Evolutionary conservation across 352 stramenopile genomes (phyloP), one percentile per base, ranked within the genome.

Genomic region (Phytophthora multivora): DNA sequence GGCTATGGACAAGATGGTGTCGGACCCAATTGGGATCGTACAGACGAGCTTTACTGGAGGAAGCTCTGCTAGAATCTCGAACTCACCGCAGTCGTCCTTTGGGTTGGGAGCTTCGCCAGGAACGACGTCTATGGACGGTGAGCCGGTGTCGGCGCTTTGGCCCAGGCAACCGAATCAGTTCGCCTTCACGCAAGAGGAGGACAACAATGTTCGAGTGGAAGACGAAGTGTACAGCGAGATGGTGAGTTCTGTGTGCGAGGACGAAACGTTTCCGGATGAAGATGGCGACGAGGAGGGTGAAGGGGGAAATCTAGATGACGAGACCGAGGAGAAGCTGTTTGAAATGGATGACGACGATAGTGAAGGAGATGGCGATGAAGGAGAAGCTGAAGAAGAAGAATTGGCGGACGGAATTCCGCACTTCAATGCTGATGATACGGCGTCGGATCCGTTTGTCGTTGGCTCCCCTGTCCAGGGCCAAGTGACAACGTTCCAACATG

Each of bases 221-320:
- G 86, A 93, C 30, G 86, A 93, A 52, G 79, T 95, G 5, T 95
- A 95, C 69, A 90, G 80, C 35, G 86, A 95, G 51, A 76, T 91
- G 63, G 65, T 89, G 19, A 79, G 66, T 30, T 90, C 83, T 10
- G 73, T 86, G 40, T 74, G 82, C 15, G 78, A 89, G 31, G 82
- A 74, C 15, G 83, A 92, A 26, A 77, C 69, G 16, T 79, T 87
- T 18, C 63, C 68, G 7, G 75, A 90, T 16, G 77, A 83, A 18
- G 72, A 70, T 1, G 58, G 59, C 10, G 60, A 65, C 5, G 59
- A 77, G 35, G 59, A 73, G 8, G 64, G 30, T 13, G 76, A 72
- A 5, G 54, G n/a, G 33, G 61, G 59, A 18, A 38, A 26, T 56
- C 38, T 76, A 19, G 51, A 56, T 23, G 59, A 66, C 9, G 74